These are phyloP conservation scores for Suhomyces bribrorum DNA, from an alignment of 1,139 yeast species.

Conservation along the genomic window DNA sequence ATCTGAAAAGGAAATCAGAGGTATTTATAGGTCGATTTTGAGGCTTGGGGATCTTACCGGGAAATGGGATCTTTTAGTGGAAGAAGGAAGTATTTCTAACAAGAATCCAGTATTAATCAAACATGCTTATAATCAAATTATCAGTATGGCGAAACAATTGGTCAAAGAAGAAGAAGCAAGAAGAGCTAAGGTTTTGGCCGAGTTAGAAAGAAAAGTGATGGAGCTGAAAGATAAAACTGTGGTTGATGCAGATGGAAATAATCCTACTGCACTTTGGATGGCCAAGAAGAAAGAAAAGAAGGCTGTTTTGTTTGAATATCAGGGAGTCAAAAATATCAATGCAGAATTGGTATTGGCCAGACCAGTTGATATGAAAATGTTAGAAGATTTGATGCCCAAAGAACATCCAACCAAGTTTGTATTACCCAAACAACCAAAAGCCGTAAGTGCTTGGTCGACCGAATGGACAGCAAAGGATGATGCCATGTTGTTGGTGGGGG, in stretches of 20 bases:
- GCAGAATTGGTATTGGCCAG: conserved; percentile 85
- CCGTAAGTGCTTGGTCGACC: conserved; percentile 89
- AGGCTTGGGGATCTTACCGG: conserved; percentile 78
- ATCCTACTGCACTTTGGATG: conserved; percentile 50
- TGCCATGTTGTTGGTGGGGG: conserved; percentile 82
- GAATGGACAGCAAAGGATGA: conserved; percentile 85
- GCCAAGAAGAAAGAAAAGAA: conserved; percentile 74
- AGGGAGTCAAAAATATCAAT: conserved; percentile 84
- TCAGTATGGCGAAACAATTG: conserved; percentile 59
- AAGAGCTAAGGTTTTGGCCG: conserved; percentile 55
- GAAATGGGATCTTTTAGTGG: conserved; percentile 86
- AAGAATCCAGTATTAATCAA: conserved; percentile 83
- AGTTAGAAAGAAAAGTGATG: conserved; percentile 61
- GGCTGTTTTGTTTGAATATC: conserved; percentile 87
- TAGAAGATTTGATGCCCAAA: conserved; percentile 59
- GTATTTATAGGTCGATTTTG: conserved; percentile 79
- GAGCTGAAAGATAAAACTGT: conserved; percentile 50
- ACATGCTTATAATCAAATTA: conserved; percentile 72
- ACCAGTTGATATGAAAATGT: conserved; percentile 74
- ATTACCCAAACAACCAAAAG: conserved; percentile 66
- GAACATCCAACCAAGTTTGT: conserved; percentile 59
- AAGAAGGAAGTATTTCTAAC: conserved; percentile 86
- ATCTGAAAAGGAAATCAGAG: conserved; percentile 85
- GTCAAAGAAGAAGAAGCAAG: conserved; percentile 68
- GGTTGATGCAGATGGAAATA: conserved; percentile 11